Percentiles rank a stretch among this genome's conserved stretches.
These are phyloP conservation scores for Conticribra guillardii DNA, from an alignment of 108 stramenopile genomes.

Conservation along the genomic window DNA sequence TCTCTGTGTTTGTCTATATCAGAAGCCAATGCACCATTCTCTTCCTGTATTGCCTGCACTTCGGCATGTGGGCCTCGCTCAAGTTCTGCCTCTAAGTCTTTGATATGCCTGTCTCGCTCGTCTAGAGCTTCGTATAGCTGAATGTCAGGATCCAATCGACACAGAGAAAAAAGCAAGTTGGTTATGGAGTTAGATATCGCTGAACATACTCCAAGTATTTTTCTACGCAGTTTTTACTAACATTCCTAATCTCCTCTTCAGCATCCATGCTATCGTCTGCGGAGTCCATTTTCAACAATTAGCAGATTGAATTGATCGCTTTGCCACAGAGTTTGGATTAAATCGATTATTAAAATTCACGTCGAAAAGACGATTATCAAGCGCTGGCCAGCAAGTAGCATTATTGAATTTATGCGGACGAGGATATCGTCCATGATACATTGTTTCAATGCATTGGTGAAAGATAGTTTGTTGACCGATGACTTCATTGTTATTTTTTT, in stretches of 20 bases:
- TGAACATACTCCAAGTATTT: not conserved
- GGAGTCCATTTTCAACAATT: conserved; percentile 9
- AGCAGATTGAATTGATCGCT: too few species aligned
- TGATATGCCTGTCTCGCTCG: conserved; percentile 40
- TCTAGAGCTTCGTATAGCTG: conserved; percentile 40
- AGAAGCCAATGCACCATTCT: conserved; percentile 9
- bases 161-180: not conserved
- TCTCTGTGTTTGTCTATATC: conserved; percentile 24
- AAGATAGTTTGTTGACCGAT: too few species aligned
- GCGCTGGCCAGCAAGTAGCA: too few species aligned
- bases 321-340: too few species aligned
- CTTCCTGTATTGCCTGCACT: conserved; percentile 17
- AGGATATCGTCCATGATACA: too few species aligned
- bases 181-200: too few species aligned
- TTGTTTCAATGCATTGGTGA: too few species aligned
- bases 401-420: too few species aligned
- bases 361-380: too few species aligned
- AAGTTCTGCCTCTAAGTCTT: conserved; percentile 18
- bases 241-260: conserved; percentile 19
- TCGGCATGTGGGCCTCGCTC: conserved; percentile 8
- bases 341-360: too few species aligned
- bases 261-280: conserved; percentile 16
- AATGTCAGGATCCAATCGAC: not conserved
- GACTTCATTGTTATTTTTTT: too few species aligned
- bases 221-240: not conserved